Evolutionary conservation across 2,329 filamentous ascomycete species (phyloP), one percentile per base, ranked within the genome.

Genomic region (Alternaria panax): DNA sequence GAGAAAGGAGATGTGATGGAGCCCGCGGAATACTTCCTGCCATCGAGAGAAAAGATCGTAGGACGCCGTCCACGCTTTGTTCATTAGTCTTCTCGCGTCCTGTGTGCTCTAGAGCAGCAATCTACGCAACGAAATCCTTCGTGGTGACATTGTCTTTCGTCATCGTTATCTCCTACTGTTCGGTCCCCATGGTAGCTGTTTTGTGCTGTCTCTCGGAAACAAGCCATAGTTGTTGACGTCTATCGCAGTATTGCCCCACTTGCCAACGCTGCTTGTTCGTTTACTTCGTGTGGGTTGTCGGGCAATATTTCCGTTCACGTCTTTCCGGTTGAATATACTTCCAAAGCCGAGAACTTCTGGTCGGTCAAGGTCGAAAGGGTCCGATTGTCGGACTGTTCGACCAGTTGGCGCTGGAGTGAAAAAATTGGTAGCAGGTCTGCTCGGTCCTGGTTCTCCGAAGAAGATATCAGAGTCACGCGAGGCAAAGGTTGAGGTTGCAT

Each of bases 311-410:
- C 62, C 70, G 25, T 67, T 64, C 30, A 76, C 72, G 48, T 74
- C 64, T 47, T 58, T 64, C 8, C 70, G 65, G 12, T 68, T 71
- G 40, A 67, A 60, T 16, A 75, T 69, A 40, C 62, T 65, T 5
- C 74, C 70, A 46, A 78, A 76, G 1, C 74, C 72, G 8, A 80
- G 65, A 8, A 80, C 72, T 57, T 80, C 78, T 9, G 78, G 78
- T 12, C 75, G 66, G 53, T 80, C 78, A 14, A 80, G 72, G 55
- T 80, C 78, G 43, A 80, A 80, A 0, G 78, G 78, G 55, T 80
- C 78, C 2, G 76, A 78, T 40, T 79, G 75, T 14, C 77, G 73
- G 32, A 75, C 71, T n/a, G 64, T 69, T 7, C 73, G 69, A 34
- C 64, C 59, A 18, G 62, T 59, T 8, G 62, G 64, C 22, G 54